A percentile compares a stretch with the other conserved stretches of the same genome.
Conservation (phyloP, 2,329 filamentous ascomycete genomes). For the Colletotrichum navitas region DNA sequence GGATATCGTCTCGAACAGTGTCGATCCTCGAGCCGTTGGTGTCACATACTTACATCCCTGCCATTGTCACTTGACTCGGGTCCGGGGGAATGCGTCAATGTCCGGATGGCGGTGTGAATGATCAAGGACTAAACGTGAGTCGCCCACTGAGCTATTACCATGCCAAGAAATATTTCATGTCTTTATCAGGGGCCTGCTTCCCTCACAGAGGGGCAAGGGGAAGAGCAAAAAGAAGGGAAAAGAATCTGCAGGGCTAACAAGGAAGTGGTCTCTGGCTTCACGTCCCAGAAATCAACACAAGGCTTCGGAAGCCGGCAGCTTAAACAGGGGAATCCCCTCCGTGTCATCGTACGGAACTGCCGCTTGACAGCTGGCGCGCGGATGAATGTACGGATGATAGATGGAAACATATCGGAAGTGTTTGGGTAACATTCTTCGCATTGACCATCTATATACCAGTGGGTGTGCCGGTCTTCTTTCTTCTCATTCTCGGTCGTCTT, state of each 20-base stretch:
- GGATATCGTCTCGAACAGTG: slow-evolving; percentile 18
- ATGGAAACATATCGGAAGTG: slow-evolving; percentile 12
- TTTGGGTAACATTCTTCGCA: slow-evolving; percentile 33
- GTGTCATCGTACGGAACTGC: neutral
- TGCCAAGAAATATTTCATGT: neutral
- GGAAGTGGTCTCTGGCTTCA: slow-evolving; percentile 7
- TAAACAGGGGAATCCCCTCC: neutral
- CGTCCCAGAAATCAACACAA: slow-evolving; percentile 16
- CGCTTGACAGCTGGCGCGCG: slow-evolving; percentile 5
- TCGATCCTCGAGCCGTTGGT: slow-evolving; percentile 28
- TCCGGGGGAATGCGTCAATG: slow-evolving; percentile 2
- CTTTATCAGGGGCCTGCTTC: neutral
- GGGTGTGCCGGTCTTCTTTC: slow-evolving; percentile 23
- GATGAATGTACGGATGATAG: neutral
- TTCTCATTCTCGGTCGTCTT: slow-evolving; percentile 15
- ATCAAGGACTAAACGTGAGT: neutral
- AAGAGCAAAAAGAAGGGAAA: neutral
- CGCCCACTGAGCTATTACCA: neutral
- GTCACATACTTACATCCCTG: slow-evolving; percentile 40
- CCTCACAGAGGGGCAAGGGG: slow-evolving; percentile 12
- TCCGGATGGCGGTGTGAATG: slow-evolving; percentile 1
- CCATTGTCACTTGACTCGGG: slow-evolving; percentile 31
- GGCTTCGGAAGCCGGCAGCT: slow-evolving; percentile 30
- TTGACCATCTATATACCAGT: slow-evolving; percentile 41
- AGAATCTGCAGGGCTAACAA: slow-evolving; percentile 6